Conservation (phyloP, 345 rosid genomes). For the Hypericum androsaemum region DNA sequence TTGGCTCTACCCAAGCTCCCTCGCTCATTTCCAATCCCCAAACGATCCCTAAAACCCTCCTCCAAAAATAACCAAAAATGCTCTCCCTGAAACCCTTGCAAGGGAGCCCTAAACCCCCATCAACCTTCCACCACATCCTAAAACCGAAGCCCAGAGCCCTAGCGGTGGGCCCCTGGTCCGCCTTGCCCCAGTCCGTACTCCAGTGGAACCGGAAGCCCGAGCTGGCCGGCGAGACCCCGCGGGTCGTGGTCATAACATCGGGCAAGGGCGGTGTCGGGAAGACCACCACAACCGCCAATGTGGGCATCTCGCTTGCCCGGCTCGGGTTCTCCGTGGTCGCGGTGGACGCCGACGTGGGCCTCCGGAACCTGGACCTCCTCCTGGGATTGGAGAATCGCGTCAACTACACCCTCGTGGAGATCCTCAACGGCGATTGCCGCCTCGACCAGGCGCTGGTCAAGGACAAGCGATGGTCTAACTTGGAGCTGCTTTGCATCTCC, state of each 20-base stretch:
- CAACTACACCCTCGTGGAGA: slow-evolving; percentile 86
- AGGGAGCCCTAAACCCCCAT: slow-evolving; percentile 22
- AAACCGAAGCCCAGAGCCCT: slow-evolving; percentile 13
- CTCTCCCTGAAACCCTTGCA: slow-evolving; percentile 30
- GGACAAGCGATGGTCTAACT: slow-evolving; percentile 91
- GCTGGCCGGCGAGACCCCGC: slow-evolving; percentile 83
- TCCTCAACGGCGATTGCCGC: slow-evolving; percentile 84
- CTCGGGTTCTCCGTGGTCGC: slow-evolving; percentile 90
- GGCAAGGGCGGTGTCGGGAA: slow-evolving; percentile 98
- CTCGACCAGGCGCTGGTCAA: slow-evolving; percentile 94
- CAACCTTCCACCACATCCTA: slow-evolving; percentile 18
- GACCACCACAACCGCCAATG: slow-evolving; percentile 93
- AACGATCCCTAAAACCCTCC: too few relatives aligned
- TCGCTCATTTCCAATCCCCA: too few relatives aligned
- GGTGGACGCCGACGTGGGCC: slow-evolving; percentile 88
- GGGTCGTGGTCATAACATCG: slow-evolving; percentile 94
- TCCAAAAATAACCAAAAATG: slow-evolving; percentile 26
- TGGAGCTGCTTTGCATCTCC: slow-evolving; percentile 83
- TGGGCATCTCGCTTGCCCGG: slow-evolving; percentile 94
- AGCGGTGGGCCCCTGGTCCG: neutral
- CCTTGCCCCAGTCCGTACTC: slow-evolving; percentile 45
- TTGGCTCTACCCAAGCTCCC: too few relatives aligned
- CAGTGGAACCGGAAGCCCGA: slow-evolving; percentile 90
- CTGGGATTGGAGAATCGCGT: slow-evolving; percentile 91
- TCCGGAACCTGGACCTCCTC: slow-evolving; percentile 89